Percentiles rank a stretch among this genome's conserved stretches.
These are phyloP conservation scores for Cytidiella melzeri DNA, from an alignment of 768 basidiomycete genomes.

Conservation along the genomic window DNA sequence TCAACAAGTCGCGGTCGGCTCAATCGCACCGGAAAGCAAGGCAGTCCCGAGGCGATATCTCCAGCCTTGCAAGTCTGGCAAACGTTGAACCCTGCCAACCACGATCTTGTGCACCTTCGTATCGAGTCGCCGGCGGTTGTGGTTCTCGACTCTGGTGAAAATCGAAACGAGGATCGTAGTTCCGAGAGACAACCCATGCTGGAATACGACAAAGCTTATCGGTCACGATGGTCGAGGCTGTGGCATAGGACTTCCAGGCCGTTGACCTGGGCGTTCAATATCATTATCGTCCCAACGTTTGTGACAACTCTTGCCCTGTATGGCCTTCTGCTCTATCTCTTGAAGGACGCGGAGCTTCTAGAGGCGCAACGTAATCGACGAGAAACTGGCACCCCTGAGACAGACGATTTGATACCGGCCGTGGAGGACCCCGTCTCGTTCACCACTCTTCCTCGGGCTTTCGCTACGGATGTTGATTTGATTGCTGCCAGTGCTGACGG, in stretches of 20 bases:
- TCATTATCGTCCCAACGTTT: slow-evolving; percentile 80
- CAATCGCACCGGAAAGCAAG: slow-evolving; percentile 17
- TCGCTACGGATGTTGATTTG: slow-evolving; percentile 77
- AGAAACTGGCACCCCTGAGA: slow-evolving; percentile 34
- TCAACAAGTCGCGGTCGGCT: slow-evolving; percentile 21
- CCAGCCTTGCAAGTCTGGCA: slow-evolving; percentile 73
- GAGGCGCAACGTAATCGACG: slow-evolving; percentile 73
- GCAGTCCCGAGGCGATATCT: slow-evolving; percentile 22
- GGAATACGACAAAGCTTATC: slow-evolving; percentile 15
- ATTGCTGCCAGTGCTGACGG: slow-evolving; percentile 67
- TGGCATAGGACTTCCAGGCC: slow-evolving; percentile 47
- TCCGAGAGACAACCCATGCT: slow-evolving; percentile 6
- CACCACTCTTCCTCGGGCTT: slow-evolving; percentile 72
- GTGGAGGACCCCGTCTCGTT: slow-evolving; percentile 48
- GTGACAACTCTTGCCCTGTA: slow-evolving; percentile 71
- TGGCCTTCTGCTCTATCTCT: slow-evolving; percentile 71
- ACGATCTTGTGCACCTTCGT: slow-evolving; percentile 66
- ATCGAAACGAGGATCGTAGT: slow-evolving; percentile 3
- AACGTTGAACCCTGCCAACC: slow-evolving; percentile 62
- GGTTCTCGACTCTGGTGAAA: slow-evolving; percentile 45
- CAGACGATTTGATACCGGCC: slow-evolving; percentile 20
- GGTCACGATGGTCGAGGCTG: slow-evolving; percentile 29
- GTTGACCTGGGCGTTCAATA: slow-evolving; percentile 70
- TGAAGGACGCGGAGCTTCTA: slow-evolving; percentile 87
- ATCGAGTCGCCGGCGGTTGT: slow-evolving; percentile 77